Base-by-base conservation (phyloP, 495 filamentous ascomycete genomes). In the Margaritispora aquatica region DNA sequence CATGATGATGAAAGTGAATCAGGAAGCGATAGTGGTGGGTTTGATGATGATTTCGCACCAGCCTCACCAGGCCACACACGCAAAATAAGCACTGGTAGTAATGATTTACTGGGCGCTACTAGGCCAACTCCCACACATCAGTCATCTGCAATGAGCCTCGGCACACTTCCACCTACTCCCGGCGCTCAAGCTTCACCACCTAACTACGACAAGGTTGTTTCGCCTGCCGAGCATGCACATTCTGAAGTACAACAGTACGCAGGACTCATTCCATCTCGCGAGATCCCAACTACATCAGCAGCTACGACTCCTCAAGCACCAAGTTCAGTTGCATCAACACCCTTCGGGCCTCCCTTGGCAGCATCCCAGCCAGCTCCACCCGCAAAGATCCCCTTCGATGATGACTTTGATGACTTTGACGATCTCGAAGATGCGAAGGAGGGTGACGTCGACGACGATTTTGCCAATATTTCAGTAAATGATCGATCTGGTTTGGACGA, bases 321-420 rank as follows among this genome's bases (percentile, higher is more conserved):
- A 5, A 44, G 38, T n/a, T 44, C 38, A n/a, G 15, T 44, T n/a
- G 38, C 38, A 44, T 17, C 38, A 44, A 11, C 50, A 19, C 51
- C 61, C 44, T 67, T 62, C 50, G 60, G 60, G 5, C 61, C 51
- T 10, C 59, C 64, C 29, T 60, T 51, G 55, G 58, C 54, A 26
- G 57, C 58, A 20, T 53, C 59, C 23, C 67, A 69, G 46, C 66
- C 66, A 38, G 27, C 67, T 36, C 71, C 80, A 19, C 76, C 75
- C 2, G 59, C 64, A 8, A 73, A 75, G 51, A 61, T 67, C 15
- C 54, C 82, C 61, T 78, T 84, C 54, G 83, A 86, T 61, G 88
- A 92, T 55, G 92, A 96, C 64, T 95, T 96, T 49, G 87, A 91
- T 44, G 91, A 90, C 36, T 98, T 98, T 67, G 90, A 86, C 58